Percentiles rank a stretch among this genome's conserved stretches.
Evolutionary conservation across 148 eudicot species (phyloP).

Genomic region (Chenopodium album): DNA sequence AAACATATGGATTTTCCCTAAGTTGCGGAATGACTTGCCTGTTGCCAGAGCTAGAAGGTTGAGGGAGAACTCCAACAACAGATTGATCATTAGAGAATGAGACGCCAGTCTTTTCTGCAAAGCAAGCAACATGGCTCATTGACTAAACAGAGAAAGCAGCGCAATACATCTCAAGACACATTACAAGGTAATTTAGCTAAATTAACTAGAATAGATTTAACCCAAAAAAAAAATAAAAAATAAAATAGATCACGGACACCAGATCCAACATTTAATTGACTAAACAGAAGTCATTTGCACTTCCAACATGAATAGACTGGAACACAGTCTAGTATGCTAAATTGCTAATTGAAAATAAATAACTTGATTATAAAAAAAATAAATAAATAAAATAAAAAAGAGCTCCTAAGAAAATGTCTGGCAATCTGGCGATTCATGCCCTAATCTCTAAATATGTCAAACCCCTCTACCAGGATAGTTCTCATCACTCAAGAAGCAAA

Average conservation of each 20-base stretch:
- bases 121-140: conserved; percentile 8
- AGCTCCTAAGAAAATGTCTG: neutral
- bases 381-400: neutral
- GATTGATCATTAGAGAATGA: conserved; percentile 46
- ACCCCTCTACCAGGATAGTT: neutral
- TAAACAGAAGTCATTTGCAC: neutral
- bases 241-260: neutral
- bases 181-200: conserved; percentile 1
- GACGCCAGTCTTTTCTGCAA: conserved; percentile 50
- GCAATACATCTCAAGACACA: neutral
- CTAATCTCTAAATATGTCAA: neutral
- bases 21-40: conserved; percentile 46
- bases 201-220: neutral
- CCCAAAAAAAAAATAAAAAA: too few relatives aligned
- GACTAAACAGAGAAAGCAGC: neutral
- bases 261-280: neutral
- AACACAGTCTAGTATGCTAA: neutral
- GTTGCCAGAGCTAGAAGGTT: conserved; percentile 61
- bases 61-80: conserved; percentile 65
- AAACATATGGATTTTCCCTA: neutral
- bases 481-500: neutral
- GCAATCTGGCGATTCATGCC: neutral
- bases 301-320: neutral
- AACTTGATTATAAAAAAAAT: too few relatives aligned
- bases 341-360: neutral